These are phyloP conservation scores for Magnaporthales sp. DNA, from an alignment of 2,329 filamentous ascomycete species.

Conservation along the genomic window DNA sequence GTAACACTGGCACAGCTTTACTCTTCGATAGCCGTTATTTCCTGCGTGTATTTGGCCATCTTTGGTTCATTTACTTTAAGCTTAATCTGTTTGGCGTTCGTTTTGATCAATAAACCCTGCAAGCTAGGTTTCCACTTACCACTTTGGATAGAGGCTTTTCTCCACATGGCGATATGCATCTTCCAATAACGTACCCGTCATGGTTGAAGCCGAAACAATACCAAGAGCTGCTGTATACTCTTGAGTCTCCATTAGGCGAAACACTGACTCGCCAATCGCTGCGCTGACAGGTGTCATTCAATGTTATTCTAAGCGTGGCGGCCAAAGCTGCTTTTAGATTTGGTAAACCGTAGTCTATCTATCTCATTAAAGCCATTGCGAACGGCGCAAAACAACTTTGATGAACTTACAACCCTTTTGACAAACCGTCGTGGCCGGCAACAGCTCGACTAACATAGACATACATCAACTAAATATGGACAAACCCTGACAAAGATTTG, in stretches of 20 bases:
- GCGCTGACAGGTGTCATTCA: not conserved
- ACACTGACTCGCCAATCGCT: not conserved
- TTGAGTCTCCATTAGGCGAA: not conserved
- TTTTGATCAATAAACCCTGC: not conserved
- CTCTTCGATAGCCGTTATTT: not conserved
- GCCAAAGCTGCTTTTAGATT: too few species aligned
- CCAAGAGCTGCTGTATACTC: not conserved
- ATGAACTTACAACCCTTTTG: not conserved
- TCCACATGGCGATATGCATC: not conserved
- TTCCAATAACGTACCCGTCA: not conserved
- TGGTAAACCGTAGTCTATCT: too few species aligned
- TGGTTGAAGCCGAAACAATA: not conserved
- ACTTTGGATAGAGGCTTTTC: not conserved
- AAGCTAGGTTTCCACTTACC: not conserved
- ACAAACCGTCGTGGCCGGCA: not conserved
- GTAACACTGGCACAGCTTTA: too few species aligned
- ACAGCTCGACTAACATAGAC: not conserved
- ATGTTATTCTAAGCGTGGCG: not conserved
- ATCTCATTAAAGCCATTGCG: not conserved
- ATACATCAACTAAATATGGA: not conserved
- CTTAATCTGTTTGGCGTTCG: not conserved
- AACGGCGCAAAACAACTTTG: not conserved
- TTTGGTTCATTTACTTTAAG: not conserved
- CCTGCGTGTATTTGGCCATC: not conserved
- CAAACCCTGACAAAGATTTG: not conserved